These are phyloP conservation scores for Aaosphaeria pasadenensis DNA, from an alignment of 2,329 filamentous ascomycete genomes.

Conservation along the genomic window DNA sequence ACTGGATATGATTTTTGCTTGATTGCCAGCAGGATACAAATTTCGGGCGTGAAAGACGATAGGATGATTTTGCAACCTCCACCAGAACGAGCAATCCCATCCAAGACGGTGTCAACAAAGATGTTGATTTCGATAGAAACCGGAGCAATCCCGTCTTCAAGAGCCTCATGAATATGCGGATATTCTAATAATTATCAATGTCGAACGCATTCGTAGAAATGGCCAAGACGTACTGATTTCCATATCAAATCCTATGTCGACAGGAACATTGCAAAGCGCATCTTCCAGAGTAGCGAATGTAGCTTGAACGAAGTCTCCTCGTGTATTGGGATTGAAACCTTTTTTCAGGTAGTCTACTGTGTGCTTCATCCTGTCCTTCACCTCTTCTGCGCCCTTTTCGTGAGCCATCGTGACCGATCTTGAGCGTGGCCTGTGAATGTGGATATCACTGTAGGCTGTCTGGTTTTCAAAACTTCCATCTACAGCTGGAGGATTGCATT, in stretches of 20 bases:
- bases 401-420: conserved; percentile 1
- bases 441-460: background rate
- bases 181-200: conserved; percentile 31
- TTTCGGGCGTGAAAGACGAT: conserved; percentile 34
- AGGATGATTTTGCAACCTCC: conserved; percentile 30
- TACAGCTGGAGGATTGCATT: conserved; percentile 1
- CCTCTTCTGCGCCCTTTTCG: conserved; percentile 2
- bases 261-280: conserved; percentile 33
- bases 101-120: conserved; percentile 38
- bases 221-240: conserved; percentile 37
- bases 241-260: conserved; percentile 38
- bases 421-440: conserved; percentile 3
- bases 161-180: conserved; percentile 39
- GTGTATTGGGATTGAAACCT: conserved; percentile 41
- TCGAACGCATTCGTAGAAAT: background rate
- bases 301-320: conserved; percentile 37
- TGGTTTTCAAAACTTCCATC: conserved; percentile 1
- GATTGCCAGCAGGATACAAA: conserved; percentile 31
- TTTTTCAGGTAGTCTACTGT: conserved; percentile 41
- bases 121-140: conserved; percentile 40
- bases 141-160: conserved; percentile 30
- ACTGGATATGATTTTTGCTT: conserved; percentile 35
- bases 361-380: conserved; percentile 27
- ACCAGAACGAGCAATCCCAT: conserved; percentile 21
- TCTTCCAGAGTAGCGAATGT: conserved; percentile 40